Conservation (phyloP, 192 early-diverging fungal genomes). For the Coemansia javaensis region DNA sequence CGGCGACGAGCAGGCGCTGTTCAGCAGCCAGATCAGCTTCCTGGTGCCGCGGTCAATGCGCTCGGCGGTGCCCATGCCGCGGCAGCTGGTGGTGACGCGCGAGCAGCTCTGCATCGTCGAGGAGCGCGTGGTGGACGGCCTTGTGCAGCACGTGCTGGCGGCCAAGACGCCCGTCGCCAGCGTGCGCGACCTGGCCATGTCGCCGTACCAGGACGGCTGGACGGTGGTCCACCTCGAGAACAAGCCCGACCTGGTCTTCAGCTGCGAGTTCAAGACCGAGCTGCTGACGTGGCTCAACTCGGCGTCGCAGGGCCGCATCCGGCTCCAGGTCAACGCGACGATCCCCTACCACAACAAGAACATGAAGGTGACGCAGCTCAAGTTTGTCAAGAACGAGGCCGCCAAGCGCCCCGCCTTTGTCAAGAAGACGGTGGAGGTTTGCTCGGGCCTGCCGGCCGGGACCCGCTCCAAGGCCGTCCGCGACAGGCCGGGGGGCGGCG, state of each 20-base stretch:
- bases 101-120: conserved; percentile 58
- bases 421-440: conserved; percentile 65
- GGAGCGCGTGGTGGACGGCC: conserved; percentile 50
- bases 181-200: conserved; percentile 60
- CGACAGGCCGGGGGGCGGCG: neutral
- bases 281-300: conserved; percentile 59
- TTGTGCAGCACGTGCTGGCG: conserved; percentile 53
- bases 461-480: conserved; percentile 33
- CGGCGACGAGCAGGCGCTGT: conserved; percentile 54
- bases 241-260: conserved; percentile 59
- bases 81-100: conserved; percentile 66
- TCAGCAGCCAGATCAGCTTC: conserved; percentile 57
- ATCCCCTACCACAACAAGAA: conserved; percentile 71
- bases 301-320: conserved; percentile 55
- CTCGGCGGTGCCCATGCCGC: conserved; percentile 66
- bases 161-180: conserved; percentile 53
- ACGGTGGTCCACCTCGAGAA: conserved; percentile 57
- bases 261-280: conserved; percentile 71
- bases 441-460: conserved; percentile 59
- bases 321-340: conserved; percentile 53
- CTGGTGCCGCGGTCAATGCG: conserved; percentile 69
- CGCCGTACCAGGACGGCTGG: conserved; percentile 71
- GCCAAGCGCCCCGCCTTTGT: conserved; percentile 52
- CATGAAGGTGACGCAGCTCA: conserved; percentile 64
- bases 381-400: conserved; percentile 68